Conservation (phyloP, 768 basidiomycete genomes). For the Lactarius trivialis region DNA sequence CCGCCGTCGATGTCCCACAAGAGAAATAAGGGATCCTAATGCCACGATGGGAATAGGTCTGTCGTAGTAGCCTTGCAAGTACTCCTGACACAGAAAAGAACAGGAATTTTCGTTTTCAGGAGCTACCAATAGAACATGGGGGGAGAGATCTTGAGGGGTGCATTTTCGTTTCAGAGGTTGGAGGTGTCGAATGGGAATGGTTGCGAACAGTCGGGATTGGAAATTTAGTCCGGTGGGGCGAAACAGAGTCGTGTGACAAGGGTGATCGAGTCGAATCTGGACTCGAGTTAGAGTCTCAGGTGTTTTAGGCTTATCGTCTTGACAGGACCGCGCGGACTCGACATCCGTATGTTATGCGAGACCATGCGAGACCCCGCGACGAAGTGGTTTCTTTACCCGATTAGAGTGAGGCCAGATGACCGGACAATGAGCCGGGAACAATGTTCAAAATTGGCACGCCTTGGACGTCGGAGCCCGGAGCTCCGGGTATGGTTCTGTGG, state of each 20-base stretch:
- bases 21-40: background rate
- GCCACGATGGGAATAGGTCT: background rate
- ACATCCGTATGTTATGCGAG: background rate
- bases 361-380: background rate
- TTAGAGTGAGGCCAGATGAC: background rate
- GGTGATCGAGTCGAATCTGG: background rate
- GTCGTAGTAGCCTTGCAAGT: background rate
- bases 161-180: background rate
- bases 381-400: background rate
- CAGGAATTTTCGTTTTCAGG: background rate
- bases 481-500: too few species aligned
- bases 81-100: background rate
- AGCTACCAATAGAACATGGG: background rate
- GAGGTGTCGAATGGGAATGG: background rate
- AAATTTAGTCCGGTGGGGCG: background rate
- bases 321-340: slow-evolving; percentile 1
- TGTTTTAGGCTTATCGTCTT: background rate
- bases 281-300: background rate
- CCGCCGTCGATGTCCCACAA: background rate
- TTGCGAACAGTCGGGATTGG: background rate
- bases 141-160: too few species aligned
- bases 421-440: background rate
- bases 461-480: background rate
- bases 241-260: background rate
- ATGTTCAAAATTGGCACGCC: background rate